These are phyloP conservation scores for Artemisia argyi DNA, from an alignment of 129 eudicot genomes.

Conservation along the genomic window DNA sequence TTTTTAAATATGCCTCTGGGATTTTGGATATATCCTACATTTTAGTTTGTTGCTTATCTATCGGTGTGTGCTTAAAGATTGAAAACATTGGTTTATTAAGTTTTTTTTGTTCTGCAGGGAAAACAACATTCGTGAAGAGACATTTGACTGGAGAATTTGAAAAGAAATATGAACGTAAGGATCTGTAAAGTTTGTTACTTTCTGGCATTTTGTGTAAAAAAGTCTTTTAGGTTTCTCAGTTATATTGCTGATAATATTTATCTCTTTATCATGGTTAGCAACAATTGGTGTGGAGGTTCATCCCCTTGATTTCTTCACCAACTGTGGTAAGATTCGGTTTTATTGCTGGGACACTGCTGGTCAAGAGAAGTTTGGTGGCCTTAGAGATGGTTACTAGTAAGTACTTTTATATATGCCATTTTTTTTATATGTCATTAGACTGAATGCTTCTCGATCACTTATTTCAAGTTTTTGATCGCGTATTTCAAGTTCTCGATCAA, in stretches of 20 bases:
- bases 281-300: slow-evolving; percentile 91
- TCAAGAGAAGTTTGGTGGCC: slow-evolving; percentile 87
- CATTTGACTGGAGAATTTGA: slow-evolving; percentile 85
- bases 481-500: too few relatives aligned
- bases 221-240: not conserved
- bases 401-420: slow-evolving; percentile 1
- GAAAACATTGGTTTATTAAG: too few relatives aligned
- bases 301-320: slow-evolving; percentile 80
- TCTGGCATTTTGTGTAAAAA: not conserved
- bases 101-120: slow-evolving; percentile 41
- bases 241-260: slow-evolving; percentile 5
- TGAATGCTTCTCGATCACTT: not conserved
- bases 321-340: slow-evolving; percentile 76
- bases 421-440: not conserved
- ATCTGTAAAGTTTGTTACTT: not conserved
- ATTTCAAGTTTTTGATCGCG: too few relatives aligned
- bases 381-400: slow-evolving; percentile 86
- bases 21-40: too few relatives aligned
- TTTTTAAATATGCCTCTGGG: not conserved
- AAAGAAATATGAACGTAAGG: slow-evolving; percentile 84
- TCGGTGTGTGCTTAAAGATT: too few relatives aligned
- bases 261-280: slow-evolving; percentile 34
- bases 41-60: too few relatives aligned
- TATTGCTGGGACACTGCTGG: slow-evolving; percentile 94
- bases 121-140: slow-evolving; percentile 80